A percentile compares a stretch with the other conserved stretches of the same genome.
Evolutionary conservation across 305 asterid species (phyloP).

Genomic region (Andrographis paniculata): DNA sequence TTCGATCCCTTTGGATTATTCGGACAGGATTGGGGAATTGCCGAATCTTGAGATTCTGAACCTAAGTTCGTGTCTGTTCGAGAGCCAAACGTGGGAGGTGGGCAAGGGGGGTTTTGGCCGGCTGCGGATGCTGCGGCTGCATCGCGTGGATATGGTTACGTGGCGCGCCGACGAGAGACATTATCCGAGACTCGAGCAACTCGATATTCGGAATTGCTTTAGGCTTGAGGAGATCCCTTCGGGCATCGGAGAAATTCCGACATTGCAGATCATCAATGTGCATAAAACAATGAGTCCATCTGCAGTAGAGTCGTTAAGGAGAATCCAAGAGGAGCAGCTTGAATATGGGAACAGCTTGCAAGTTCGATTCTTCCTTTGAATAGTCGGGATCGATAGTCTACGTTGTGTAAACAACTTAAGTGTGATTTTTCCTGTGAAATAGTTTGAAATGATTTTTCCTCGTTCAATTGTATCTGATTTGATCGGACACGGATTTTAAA

Average conservation of each 20-base stretch:
- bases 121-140: background rate
- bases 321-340: background rate
- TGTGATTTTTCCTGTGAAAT: too few relatives aligned
- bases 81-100: background rate
- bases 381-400: too few relatives aligned
- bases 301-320: background rate
- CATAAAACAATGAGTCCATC: background rate
- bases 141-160: background rate
- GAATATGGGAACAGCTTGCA: background rate
- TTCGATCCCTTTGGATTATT: background rate
- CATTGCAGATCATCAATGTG: background rate
- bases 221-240: background rate
- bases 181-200: background rate
- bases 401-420: too few relatives aligned
- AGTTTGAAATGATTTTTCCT: too few relatives aligned
- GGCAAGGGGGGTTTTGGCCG: background rate
- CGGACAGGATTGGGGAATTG: background rate
- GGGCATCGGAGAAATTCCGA: background rate
- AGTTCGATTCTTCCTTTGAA: too few relatives aligned
- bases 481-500: too few relatives aligned
- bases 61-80: background rate
- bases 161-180: background rate
- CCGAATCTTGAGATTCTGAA: background rate
- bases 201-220: background rate
- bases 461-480: too few relatives aligned